phyloP scores from a whole-genome alignment of 1,139 yeast species.

The Magnusiomyces starmeri region DNA sequence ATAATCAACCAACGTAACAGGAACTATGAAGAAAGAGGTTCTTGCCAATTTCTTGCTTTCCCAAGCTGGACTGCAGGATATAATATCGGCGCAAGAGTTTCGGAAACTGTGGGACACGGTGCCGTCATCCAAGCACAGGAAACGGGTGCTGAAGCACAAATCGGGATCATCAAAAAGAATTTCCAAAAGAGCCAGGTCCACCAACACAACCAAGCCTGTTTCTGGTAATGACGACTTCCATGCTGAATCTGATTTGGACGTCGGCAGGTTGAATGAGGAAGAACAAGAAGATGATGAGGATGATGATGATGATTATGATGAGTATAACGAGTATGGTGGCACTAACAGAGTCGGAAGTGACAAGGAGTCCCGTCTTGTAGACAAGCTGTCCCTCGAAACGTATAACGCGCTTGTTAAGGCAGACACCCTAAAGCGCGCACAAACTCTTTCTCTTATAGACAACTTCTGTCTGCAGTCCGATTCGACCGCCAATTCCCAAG shows the following conservation, averaged over 20 bases:
- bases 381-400: background rate
- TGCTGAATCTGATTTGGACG: background rate
- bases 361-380: background rate
- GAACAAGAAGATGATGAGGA: background rate
- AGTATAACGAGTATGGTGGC: background rate
- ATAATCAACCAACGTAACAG: background rate
- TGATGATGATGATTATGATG: background rate
- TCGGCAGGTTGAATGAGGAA: background rate
- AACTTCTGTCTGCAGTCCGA: background rate
- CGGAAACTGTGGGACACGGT: too few relatives aligned
- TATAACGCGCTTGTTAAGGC: background rate
- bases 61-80: conserved; percentile 21
- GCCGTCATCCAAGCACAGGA: too few relatives aligned
- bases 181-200: too few relatives aligned
- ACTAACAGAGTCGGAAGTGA: background rate
- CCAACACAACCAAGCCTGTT: too few relatives aligned
- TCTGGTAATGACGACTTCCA: too few relatives aligned
- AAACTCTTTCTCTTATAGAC: background rate
- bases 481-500: too few relatives aligned
- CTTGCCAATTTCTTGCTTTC: conserved; percentile 20
- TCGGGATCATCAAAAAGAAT: too few relatives aligned
- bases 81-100: conserved; percentile 17
- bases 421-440: background rate
- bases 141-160: too few relatives aligned
- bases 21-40: conserved; percentile 14